Percentiles rank a stretch among this genome's conserved stretches.
These are phyloP conservation scores for Trypanosoma cruzi DNA, from an alignment of 208 protist species.

Conservation along the genomic window DNA sequence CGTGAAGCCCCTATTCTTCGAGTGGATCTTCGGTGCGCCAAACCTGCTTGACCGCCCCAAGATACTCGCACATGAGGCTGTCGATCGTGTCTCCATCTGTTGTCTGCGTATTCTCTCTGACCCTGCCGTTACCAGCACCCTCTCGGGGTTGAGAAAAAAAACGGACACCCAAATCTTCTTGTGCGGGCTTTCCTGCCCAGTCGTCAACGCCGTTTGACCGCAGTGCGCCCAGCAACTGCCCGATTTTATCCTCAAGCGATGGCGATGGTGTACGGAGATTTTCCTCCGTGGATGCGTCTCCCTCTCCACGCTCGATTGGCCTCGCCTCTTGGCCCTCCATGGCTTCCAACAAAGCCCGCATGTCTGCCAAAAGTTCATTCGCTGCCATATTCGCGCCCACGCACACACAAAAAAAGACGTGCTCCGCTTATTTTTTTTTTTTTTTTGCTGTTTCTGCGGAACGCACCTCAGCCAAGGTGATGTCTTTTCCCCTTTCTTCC, in stretches of 20 bases:
- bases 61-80: slow-evolving; percentile 24
- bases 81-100: slow-evolving; percentile 3
- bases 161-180: slow-evolving; percentile 14
- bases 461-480: too few species aligned
- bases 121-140: neutral
- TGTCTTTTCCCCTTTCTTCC: neutral
- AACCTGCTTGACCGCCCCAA: slow-evolving; percentile 12
- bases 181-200: slow-evolving; percentile 26
- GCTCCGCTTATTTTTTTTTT: neutral
- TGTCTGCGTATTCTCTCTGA: neutral
- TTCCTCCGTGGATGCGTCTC: neutral
- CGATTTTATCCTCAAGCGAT: slow-evolving; percentile 29
- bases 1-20: too few species aligned
- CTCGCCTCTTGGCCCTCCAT: neutral
- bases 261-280: neutral
- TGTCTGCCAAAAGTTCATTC: slow-evolving; percentile 14
- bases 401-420: neutral
- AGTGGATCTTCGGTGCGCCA: neutral
- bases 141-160: slow-evolving; percentile 2
- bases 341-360: slow-evolving; percentile 16
- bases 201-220: slow-evolving; percentile 19
- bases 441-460: neutral
- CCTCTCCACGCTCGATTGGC: neutral
- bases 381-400: slow-evolving; percentile 7
- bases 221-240: slow-evolving; percentile 20